Conservation (phyloP, 768 basidiomycete species). For the Pleurotus pulmonarius region DNA sequence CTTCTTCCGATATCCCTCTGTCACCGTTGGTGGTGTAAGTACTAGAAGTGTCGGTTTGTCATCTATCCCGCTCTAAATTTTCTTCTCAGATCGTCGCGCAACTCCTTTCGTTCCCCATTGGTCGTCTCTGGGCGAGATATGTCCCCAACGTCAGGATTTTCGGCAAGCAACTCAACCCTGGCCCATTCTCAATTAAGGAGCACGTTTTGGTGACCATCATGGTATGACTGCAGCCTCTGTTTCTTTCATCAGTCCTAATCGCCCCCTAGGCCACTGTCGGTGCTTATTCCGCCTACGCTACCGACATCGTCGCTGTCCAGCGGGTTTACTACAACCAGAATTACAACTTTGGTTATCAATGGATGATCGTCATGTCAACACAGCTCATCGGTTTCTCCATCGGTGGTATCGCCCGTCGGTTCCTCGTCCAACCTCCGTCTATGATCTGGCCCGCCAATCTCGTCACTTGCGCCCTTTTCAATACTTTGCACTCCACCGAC, state of each 20-base stretch:
- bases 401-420: slow-evolving; percentile 67
- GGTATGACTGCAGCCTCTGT: not conserved
- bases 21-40: slow-evolving; percentile 49
- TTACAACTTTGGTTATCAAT: slow-evolving; percentile 64
- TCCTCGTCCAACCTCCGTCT: slow-evolving; percentile 69
- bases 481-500: slow-evolving; percentile 72
- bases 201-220: slow-evolving; percentile 48
- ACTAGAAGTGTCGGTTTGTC: not conserved
- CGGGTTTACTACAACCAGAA: slow-evolving; percentile 66
- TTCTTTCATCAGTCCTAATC: slow-evolving; percentile 27
- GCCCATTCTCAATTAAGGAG: slow-evolving; percentile 74
- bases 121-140: slow-evolving; percentile 52
- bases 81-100: slow-evolving; percentile 55
- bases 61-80: slow-evolving; percentile 12
- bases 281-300: slow-evolving; percentile 60
- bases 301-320: slow-evolving; percentile 76
- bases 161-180: slow-evolving; percentile 55
- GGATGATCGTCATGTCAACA: slow-evolving; percentile 74
- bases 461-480: slow-evolving; percentile 72
- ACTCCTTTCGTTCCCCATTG: slow-evolving; percentile 63
- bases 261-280: slow-evolving; percentile 36
- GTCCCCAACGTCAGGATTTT: slow-evolving; percentile 52
- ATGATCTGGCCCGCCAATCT: slow-evolving; percentile 82
- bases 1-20: slow-evolving; percentile 72
- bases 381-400: slow-evolving; percentile 83